phyloP scores from a whole-genome alignment of 139 green algal species.

The Picochlorum costavermella region DNA sequence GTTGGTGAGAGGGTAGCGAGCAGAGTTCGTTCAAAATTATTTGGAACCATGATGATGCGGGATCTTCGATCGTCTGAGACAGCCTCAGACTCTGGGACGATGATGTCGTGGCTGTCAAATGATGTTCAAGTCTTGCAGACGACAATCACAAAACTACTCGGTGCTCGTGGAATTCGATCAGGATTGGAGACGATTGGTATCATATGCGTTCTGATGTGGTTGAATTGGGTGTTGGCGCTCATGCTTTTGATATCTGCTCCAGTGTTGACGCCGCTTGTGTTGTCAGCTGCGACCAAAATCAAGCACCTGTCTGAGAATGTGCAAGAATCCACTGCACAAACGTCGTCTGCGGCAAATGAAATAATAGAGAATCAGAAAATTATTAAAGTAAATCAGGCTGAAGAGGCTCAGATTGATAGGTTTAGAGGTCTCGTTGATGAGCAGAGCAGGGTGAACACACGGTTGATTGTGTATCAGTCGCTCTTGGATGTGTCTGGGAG shows the following conservation, averaged over 20 bases:
- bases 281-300: slow-evolving; percentile 6
- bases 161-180: slow-evolving; percentile 18
- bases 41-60: slow-evolving; percentile 14
- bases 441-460: neutral
- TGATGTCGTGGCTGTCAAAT: slow-evolving; percentile 24
- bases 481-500: slow-evolving; percentile 26
- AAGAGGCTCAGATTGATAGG: slow-evolving; percentile 13
- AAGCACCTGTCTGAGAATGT: slow-evolving; percentile 5
- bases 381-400: slow-evolving; percentile 17
- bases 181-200: slow-evolving; percentile 26
- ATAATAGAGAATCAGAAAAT: slow-evolving; percentile 25
- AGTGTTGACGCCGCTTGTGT: slow-evolving; percentile 20
- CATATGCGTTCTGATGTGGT: slow-evolving; percentile 6
- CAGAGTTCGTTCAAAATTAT: slow-evolving; percentile 21
- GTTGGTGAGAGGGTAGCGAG: slow-evolving; percentile 18
- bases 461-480: slow-evolving; percentile 7
- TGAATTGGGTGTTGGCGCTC: slow-evolving; percentile 18
- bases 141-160: slow-evolving; percentile 29
- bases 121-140: slow-evolving; percentile 31
- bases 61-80: neutral
- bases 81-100: slow-evolving; percentile 12
- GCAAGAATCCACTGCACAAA: slow-evolving; percentile 4
- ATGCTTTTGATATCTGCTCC: slow-evolving; percentile 21
- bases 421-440: slow-evolving; percentile 16
- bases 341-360: slow-evolving; percentile 15